Conservation (phyloP, 139 green algal species). For the Zygnema circumcarinatum region DNA sequence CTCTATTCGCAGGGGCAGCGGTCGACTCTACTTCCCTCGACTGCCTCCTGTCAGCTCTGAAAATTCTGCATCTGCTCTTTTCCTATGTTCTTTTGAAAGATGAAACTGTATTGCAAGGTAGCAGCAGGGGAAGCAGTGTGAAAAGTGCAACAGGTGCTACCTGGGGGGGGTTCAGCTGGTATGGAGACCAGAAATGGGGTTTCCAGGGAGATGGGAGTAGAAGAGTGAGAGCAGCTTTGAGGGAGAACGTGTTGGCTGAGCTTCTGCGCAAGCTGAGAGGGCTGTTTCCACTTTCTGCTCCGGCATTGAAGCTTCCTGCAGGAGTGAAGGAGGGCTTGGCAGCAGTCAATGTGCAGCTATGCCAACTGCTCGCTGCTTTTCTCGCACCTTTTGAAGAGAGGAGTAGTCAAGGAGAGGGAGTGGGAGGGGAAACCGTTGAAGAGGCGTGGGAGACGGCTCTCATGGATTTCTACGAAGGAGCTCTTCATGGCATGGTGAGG, state of each 20-base stretch:
- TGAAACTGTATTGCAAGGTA: too few species aligned
- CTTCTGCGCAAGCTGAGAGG: background rate
- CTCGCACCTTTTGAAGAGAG: background rate
- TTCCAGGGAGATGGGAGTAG: too few species aligned
- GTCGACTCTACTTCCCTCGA: background rate
- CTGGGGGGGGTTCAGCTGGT: background rate
- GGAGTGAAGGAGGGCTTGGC: background rate
- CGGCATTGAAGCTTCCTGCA: background rate
- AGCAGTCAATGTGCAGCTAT: background rate
- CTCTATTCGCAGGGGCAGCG: background rate
- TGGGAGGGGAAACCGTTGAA: background rate
- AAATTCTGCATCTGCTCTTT: background rate
- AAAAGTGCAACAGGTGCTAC: background rate
- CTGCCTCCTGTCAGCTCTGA: background rate
- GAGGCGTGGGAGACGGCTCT: background rate
- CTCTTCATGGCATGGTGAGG: background rate
- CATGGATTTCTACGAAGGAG: background rate
- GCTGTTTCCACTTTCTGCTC: background rate
- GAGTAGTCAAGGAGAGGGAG: too few species aligned
- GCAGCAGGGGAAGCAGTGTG: too few species aligned
- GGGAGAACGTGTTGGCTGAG: background rate
- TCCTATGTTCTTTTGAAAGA: background rate
- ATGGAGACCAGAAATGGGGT: background rate
- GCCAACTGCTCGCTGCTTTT: background rate
- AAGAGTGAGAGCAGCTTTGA: too few species aligned